Evolutionary conservation across 208 protist genomes (phyloP).

Genomic region (Trypanosoma boissoni): DNA sequence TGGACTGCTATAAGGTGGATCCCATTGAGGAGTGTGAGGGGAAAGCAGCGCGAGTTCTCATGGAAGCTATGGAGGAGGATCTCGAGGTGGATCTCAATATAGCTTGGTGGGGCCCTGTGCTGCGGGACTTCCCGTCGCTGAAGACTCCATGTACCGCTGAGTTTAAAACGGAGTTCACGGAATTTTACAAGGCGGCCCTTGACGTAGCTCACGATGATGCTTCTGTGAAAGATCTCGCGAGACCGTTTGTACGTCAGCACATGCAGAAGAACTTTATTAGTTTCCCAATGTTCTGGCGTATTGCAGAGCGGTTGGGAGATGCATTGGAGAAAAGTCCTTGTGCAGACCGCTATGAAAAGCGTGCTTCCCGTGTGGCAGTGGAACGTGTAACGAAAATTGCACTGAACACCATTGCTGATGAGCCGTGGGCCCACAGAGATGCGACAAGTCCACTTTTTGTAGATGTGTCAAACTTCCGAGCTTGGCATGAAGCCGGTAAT

Average conservation of each 20-base stretch:
- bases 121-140: slow-evolving; percentile 81
- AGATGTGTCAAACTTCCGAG: slow-evolving; percentile 80
- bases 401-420: slow-evolving; percentile 82
- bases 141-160: slow-evolving; percentile 56
- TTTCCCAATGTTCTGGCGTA: slow-evolving; percentile 83
- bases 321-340: slow-evolving; percentile 41
- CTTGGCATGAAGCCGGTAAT: slow-evolving; percentile 84
- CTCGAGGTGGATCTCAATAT: slow-evolving; percentile 36
- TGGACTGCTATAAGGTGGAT: slow-evolving; percentile 59
- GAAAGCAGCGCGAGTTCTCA: slow-evolving; percentile 36
- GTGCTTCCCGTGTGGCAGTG: slow-evolving; percentile 44
- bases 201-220: slow-evolving; percentile 69
- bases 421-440: slow-evolving; percentile 80
- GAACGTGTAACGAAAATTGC: slow-evolving; percentile 88
- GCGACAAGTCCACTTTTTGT: slow-evolving; percentile 68
- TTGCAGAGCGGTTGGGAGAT: slow-evolving; percentile 76
- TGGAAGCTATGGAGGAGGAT: slow-evolving; percentile 49
- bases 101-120: slow-evolving; percentile 69
- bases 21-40: slow-evolving; percentile 41
- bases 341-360: slow-evolving; percentile 46
- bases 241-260: slow-evolving; percentile 72
- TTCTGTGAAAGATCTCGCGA: slow-evolving; percentile 49
- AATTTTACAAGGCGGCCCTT: slow-evolving; percentile 69
- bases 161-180: slow-evolving; percentile 58
- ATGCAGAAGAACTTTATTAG: slow-evolving; percentile 81